Evolutionary conservation across 2,329 filamentous ascomycete species (phyloP).

Genomic region (Colletotrichum spaethianum): DNA sequence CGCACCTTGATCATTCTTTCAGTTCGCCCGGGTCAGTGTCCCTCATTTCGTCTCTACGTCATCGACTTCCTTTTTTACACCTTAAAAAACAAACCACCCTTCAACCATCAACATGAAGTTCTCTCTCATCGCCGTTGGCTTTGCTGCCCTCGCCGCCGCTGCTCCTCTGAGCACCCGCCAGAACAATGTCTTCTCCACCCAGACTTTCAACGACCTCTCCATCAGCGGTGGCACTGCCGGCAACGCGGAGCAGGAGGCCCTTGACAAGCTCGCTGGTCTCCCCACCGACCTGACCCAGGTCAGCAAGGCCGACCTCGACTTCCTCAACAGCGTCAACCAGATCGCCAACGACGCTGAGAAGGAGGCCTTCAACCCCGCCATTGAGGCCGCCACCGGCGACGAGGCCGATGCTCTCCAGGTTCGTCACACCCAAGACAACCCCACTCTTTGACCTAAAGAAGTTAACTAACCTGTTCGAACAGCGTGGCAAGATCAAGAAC

Average conservation of each 20-base stretch:
- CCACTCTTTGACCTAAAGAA: background rate
- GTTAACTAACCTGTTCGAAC: background rate
- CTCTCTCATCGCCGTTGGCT: conserved; percentile 48
- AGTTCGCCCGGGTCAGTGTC: conserved; percentile 37
- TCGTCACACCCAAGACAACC: background rate
- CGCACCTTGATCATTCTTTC: conserved; percentile 39
- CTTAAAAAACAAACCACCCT: background rate
- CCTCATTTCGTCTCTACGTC: conserved; percentile 20
- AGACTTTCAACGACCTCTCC: conserved; percentile 61
- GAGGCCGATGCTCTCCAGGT: conserved; percentile 64
- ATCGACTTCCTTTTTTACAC: conserved; percentile 16
- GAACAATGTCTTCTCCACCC: conserved; percentile 49
- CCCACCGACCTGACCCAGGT: conserved; percentile 60
- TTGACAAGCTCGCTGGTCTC: conserved; percentile 55
- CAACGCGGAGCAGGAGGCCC: conserved; percentile 59
- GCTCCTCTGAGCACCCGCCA: conserved; percentile 47
- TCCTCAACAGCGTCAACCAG: conserved; percentile 65
- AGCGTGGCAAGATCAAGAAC: conserved; percentile 72
- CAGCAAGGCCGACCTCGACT: conserved; percentile 61
- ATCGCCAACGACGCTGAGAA: conserved; percentile 68
- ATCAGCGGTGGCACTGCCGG: conserved; percentile 63
- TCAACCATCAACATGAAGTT: conserved; percentile 51
- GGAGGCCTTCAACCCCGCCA: conserved; percentile 68
- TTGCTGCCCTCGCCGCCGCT: conserved; percentile 48
- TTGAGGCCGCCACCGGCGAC: conserved; percentile 61